Conservation (phyloP, 2,329 filamentous ascomycete species). For the Lecanosticta acicola region DNA sequence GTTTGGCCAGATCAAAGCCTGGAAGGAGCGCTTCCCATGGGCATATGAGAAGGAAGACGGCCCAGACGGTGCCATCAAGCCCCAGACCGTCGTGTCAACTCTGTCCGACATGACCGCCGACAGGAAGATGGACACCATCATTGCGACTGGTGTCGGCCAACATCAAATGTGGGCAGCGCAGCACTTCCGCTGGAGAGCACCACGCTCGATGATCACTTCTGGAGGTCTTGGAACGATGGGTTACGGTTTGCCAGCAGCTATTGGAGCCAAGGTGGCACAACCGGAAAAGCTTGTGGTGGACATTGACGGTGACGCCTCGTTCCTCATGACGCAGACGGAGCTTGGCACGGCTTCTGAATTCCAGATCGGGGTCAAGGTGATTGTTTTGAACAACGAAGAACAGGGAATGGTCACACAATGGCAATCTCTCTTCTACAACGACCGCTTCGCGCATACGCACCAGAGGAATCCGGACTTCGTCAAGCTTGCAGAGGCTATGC, state of each 20-base stretch:
- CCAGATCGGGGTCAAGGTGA: conserved; percentile 92
- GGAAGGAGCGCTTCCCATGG: conserved; percentile 89
- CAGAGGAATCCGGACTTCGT: conserved; percentile 95
- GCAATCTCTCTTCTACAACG: conserved; percentile 96
- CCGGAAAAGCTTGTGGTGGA: conserved; percentile 84
- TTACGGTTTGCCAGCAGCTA: conserved; percentile 87
- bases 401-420: conserved; percentile 99
- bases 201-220: conserved; percentile 91
- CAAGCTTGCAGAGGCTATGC: conserved; percentile 88
- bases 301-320: conserved; percentile 97
- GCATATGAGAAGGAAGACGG: conserved; percentile 70
- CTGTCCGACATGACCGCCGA: conserved; percentile 76
- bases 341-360: conserved; percentile 90
- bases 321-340: conserved; percentile 97
- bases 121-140: conserved; percentile 78
- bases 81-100: conserved; percentile 85
- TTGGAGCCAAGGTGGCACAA: conserved; percentile 83
- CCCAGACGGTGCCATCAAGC: conserved; percentile 77
- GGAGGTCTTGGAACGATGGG: conserved; percentile 96
- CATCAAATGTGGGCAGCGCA: conserved; percentile 99
- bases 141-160: conserved; percentile 91
- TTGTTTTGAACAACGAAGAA: conserved; percentile 93
- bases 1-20: conserved; percentile 82
- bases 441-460: conserved; percentile 87
- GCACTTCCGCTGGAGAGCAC: conserved; percentile 90